These are phyloP conservation scores for Colletotrichum sp. DNA, from an alignment of 2,329 filamentous ascomycete genomes.

Conservation along the genomic window DNA sequence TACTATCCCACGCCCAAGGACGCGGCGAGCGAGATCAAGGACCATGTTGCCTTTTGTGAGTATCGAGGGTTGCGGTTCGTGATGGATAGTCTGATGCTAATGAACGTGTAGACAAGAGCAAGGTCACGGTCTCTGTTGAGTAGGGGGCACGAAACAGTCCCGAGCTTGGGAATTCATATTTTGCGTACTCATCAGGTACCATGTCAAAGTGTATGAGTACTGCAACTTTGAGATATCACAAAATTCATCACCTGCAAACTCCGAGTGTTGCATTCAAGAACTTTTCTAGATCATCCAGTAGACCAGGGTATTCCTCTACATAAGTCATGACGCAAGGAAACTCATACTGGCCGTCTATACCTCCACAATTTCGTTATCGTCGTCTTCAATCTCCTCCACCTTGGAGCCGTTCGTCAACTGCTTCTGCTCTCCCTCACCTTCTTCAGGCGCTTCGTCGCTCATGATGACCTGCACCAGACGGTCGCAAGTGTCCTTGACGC, in stretches of 20 bases:
- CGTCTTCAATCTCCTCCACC: conserved; percentile 49
- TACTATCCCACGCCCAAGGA: conserved; percentile 58
- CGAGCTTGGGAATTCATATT: background rate
- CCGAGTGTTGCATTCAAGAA: background rate
- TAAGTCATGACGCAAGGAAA: conserved; percentile 13
- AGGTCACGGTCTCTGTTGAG: conserved; percentile 30
- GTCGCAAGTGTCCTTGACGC: conserved; percentile 84
- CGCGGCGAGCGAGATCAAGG: conserved; percentile 55
- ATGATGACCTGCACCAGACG: conserved; percentile 88
- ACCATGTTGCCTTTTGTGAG: conserved; percentile 64
- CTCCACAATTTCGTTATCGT: conserved; percentile 61
- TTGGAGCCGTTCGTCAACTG: conserved; percentile 46
- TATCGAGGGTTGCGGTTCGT: background rate
- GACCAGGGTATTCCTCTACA: conserved; percentile 21
- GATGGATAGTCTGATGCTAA: conserved; percentile 1
- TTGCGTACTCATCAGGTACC: background rate
- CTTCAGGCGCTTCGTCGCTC: conserved; percentile 73
- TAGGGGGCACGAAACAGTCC: background rate
- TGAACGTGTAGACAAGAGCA: conserved; percentile 33
- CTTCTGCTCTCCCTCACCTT: conserved; percentile 34
- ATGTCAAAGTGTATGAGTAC: background rate
- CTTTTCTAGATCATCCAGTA: background rate
- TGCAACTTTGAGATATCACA: background rate
- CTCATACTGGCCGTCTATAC: conserved; percentile 38
- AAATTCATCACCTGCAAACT: background rate